Conservation (phyloP, 768 basidiomycete genomes). For the Coprinellus micaceus region DNA sequence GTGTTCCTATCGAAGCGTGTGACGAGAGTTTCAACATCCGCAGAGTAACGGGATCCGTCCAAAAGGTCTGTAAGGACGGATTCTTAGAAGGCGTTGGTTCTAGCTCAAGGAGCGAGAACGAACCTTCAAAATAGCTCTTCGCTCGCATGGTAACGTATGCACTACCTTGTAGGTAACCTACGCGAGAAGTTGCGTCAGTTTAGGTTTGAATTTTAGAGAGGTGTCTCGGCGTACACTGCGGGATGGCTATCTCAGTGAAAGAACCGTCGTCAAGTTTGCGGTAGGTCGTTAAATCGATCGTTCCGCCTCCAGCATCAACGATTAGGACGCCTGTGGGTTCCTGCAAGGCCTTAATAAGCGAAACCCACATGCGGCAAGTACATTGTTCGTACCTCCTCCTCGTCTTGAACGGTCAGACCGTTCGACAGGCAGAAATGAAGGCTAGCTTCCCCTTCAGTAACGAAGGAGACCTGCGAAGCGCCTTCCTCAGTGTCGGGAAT, state of each 20-base stretch:
- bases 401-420: no score
- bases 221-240: conserved; percentile 31
- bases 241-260: conserved; percentile 40
- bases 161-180: conserved; percentile 43
- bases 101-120: neutral
- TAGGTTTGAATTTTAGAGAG: no score
- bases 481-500: conserved; percentile 28
- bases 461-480: conserved; percentile 39
- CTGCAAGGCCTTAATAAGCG: conserved; percentile 24
- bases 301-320: conserved; percentile 62
- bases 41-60: conserved; percentile 30
- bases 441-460: conserved; percentile 57
- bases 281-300: conserved; percentile 56
- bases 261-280: conserved; percentile 20
- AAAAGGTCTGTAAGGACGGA: conserved; percentile 28
- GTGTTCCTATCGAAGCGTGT: conserved; percentile 40
- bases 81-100: no score
- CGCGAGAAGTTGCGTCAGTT: conserved; percentile 55
- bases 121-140: conserved; percentile 23
- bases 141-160: conserved; percentile 42
- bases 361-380: neutral
- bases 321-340: conserved; percentile 44
- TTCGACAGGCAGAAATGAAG: no score
- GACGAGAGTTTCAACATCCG: conserved; percentile 36
- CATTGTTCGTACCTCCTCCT: no score